Percentiles rank a stretch among this genome's conserved stretches.
Evolutionary conservation across 2,329 filamentous ascomycete genomes (phyloP).

Genomic region (Aspergillus novoparasiticus): DNA sequence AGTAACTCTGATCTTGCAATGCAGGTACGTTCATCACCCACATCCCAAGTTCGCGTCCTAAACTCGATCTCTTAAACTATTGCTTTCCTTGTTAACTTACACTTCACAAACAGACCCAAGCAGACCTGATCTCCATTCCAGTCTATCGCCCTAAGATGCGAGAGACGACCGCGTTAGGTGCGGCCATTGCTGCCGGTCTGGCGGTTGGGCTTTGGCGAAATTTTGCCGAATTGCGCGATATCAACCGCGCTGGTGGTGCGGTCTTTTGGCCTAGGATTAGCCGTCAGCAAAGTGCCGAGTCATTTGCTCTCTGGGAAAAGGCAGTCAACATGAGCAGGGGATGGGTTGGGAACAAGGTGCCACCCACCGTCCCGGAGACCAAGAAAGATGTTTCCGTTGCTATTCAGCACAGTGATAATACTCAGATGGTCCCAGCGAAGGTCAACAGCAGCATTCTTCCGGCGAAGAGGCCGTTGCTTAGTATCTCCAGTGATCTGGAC

Average conservation of each 20-base stretch:
- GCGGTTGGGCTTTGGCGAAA: constrained; percentile 76
- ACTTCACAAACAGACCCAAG: constrained; percentile 64
- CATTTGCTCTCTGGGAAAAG: constrained; percentile 70
- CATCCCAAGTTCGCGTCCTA: not conserved
- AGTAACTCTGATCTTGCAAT: constrained; percentile 86
- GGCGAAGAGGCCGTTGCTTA: constrained; percentile 21
- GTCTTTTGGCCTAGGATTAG: constrained; percentile 69
- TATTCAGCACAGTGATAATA: constrained; percentile 11
- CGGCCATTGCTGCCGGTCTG: constrained; percentile 82
- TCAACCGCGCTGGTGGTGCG: constrained; percentile 70
- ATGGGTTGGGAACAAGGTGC: constrained; percentile 50
- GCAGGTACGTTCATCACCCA: constrained; percentile 56
- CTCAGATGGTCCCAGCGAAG: constrained; percentile 15
- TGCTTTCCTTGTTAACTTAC: not conserved
- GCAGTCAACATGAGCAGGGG: constrained; percentile 75
- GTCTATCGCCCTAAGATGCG: constrained; percentile 82
- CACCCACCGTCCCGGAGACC: not conserved
- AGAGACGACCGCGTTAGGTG: constrained; percentile 82
- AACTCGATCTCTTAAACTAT: not conserved
- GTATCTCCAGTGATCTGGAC: constrained; percentile 31
- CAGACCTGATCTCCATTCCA: constrained; percentile 77
- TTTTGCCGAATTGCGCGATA: constrained; percentile 71
- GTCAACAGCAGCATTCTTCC: constrained; percentile 20
- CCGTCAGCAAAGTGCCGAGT: constrained; percentile 55
- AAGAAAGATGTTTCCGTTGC: constrained; percentile 11